A percentile compares a stretch with the other conserved stretches of the same genome.
These are phyloP conservation scores for Pleoardoris graminearum DNA, from an alignment of 2,329 filamentous ascomycete genomes.

Conservation along the genomic window DNA sequence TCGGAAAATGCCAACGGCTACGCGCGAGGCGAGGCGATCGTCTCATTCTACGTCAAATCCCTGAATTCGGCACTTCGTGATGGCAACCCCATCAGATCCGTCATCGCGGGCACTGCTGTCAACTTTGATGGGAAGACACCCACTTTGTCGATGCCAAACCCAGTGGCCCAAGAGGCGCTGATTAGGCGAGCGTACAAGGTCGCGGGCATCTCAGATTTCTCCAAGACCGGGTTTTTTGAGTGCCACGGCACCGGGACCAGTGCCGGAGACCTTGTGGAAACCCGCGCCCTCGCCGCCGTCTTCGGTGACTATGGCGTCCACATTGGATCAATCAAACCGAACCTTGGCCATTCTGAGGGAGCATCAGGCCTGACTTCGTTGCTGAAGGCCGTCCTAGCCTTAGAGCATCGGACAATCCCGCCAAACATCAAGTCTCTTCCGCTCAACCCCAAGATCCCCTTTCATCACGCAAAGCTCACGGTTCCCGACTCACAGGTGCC, in stretches of 20 bases:
- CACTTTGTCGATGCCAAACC: constrained; percentile 58
- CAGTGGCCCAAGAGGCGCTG: constrained; percentile 49
- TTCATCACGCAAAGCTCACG: not conserved
- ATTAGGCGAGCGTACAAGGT: constrained; percentile 14
- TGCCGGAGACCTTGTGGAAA: constrained; percentile 48
- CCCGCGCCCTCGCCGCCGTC: constrained; percentile 18
- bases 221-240: constrained; percentile 34
- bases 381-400: constrained; percentile 43
- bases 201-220: constrained; percentile 3
- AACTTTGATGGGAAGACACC: constrained; percentile 57
- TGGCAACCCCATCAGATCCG: constrained; percentile 55
- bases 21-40: constrained; percentile 32
- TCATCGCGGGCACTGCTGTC: constrained; percentile 43
- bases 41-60: constrained; percentile 59
- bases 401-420: constrained; percentile 36
- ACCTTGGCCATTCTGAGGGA: not conserved
- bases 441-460: constrained; percentile 21
- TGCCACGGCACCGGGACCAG: constrained; percentile 54
- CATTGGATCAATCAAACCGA: not conserved
- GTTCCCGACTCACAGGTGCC: constrained; percentile 1
- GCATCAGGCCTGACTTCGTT: constrained; percentile 40
- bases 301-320: constrained; percentile 14
- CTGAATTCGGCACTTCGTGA: constrained; percentile 59
- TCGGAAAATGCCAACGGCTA: constrained; percentile 23
- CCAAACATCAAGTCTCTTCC: constrained; percentile 36